phyloP scores from a whole-genome alignment of 2,329 filamentous ascomycete genomes.

The Hypomyces rosellus region DNA sequence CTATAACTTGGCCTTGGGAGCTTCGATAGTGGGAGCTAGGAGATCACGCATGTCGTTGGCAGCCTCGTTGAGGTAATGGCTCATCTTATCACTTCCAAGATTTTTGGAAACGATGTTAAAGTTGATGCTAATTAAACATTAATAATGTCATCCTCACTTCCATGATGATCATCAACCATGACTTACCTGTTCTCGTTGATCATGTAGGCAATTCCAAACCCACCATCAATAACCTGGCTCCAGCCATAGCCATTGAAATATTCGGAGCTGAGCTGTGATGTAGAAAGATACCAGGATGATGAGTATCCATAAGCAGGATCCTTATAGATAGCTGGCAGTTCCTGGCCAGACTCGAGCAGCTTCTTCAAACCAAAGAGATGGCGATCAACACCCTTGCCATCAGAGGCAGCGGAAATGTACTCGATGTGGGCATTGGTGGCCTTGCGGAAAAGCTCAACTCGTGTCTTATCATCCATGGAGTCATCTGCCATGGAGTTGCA shows the following conservation, averaged over 20 bases:
- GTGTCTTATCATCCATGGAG: slow-evolving; percentile 54
- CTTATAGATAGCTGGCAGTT: slow-evolving; percentile 74
- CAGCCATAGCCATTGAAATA: slow-evolving; percentile 99
- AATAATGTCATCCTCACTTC: slow-evolving; percentile 1
- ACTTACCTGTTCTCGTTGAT: slow-evolving; percentile 91
- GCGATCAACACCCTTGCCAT: slow-evolving; percentile 90
- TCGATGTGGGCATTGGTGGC: slow-evolving; percentile 77
- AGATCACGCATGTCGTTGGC: slow-evolving; percentile 84
- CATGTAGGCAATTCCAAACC: slow-evolving; percentile 98
- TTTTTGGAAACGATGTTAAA: slow-evolving; percentile 97
- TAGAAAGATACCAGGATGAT: slow-evolving; percentile 81
- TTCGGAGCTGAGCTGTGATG: slow-evolving; percentile 85
- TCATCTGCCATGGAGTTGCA: slow-evolving; percentile 79
- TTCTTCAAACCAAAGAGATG: slow-evolving; percentile 98
- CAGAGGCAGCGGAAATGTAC: slow-evolving; percentile 83
- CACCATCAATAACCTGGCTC: slow-evolving; percentile 94
- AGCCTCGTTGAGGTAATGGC: slow-evolving; percentile 90
- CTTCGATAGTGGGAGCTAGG: slow-evolving; percentile 70
- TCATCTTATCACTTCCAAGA: slow-evolving; percentile 86
- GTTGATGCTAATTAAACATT: slow-evolving; percentile 62
- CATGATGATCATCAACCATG: background rate
- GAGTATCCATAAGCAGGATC: slow-evolving; percentile 84
- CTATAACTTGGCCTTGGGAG: slow-evolving; percentile 83
- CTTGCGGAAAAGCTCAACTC: slow-evolving; percentile 70
- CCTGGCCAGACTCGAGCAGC: slow-evolving; percentile 72